Base-by-base conservation (phyloP, 441 rosid species). In the Omphalea diandra region DNA sequence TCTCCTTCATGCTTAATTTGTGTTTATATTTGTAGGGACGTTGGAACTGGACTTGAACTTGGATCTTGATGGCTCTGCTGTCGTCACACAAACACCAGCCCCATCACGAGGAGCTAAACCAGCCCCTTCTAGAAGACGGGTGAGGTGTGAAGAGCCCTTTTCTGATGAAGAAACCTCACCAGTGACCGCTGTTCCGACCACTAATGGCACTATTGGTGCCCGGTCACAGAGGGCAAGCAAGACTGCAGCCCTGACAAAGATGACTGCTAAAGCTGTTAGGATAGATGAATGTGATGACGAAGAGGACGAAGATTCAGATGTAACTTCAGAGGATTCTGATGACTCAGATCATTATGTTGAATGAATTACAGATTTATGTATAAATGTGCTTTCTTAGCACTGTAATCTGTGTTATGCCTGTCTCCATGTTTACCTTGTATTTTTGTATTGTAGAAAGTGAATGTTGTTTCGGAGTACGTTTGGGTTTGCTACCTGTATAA, bases 191-290 rank as follows among this genome's bases (percentile, higher is more conserved):
- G 76, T 63, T 68, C 83, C 77, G 27, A 46, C 75, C 26, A 65
- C 62, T 77, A 75, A 78, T 7, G 69, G 71, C 61, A 74, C 78
- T 38, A 49, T 61, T 65, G 79, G 83, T 47, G 72, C 81, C 47
- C 84, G 97, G 14, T 93, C 97, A 61, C 93, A 93, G 74, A 86
- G 97, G 74, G 97, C 98, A 67, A 96, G 98, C 84, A 96, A 90
- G 82, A 87, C 94, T 60, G 97, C 93, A 60, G 98, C 98, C 46
- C 68, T 96, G 73, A 77, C 81, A 69, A 93, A 83, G 88, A 83
- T 93, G 68, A 83, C 80, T 0, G 76, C 86, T 40, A 85, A 72
- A 74, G 74, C 75, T 2, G 67, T 62, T 64, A 76, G 57, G 75
- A 78, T 77, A 49, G 82, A 79, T 32, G 91, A 81, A 76, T 35